Evolutionary conservation across 768 basidiomycete species (phyloP).

Genomic region (Leccinum disarticulatum): DNA sequence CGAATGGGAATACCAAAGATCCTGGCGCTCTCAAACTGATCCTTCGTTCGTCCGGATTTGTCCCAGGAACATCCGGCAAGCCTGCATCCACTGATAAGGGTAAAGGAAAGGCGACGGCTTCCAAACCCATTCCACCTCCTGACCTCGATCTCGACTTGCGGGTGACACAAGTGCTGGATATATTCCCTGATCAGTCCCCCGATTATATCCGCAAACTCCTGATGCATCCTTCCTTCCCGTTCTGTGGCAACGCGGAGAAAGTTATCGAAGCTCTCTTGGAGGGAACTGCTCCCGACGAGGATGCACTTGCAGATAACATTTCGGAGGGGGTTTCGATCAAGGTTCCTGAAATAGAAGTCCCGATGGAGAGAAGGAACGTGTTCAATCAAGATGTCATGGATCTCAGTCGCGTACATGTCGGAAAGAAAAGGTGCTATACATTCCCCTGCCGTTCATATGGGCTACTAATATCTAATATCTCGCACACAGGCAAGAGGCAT

Average conservation of each 20-base stretch:
- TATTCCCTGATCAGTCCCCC: conserved; percentile 62
- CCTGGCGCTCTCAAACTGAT: conserved; percentile 64
- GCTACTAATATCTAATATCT: conserved; percentile 10
- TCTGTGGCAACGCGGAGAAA: conserved; percentile 55
- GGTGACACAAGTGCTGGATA: conserved; percentile 70
- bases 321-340: not conserved
- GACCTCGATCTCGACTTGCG: conserved; percentile 55
- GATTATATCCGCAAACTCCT: conserved; percentile 62
- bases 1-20: conserved; percentile 26
- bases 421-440: conserved; percentile 60
- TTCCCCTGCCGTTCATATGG: not conserved
- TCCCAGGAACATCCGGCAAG: conserved; percentile 21
- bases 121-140: conserved; percentile 12
- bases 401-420: conserved; percentile 52
- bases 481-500: conserved; percentile 40
- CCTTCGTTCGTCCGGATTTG: conserved; percentile 57
- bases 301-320: conserved; percentile 23
- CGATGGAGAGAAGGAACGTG: conserved; percentile 61
- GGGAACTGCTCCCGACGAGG: conserved; percentile 55
- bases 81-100: conserved; percentile 30
- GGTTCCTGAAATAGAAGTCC: conserved; percentile 7
- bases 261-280: conserved; percentile 76
- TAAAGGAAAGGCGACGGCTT: conserved; percentile 39
- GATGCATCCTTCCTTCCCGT: conserved; percentile 43
- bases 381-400: conserved; percentile 78